These are phyloP conservation scores for Lactarius evosmus DNA, from an alignment of 768 basidiomycete species.

Conservation along the genomic window DNA sequence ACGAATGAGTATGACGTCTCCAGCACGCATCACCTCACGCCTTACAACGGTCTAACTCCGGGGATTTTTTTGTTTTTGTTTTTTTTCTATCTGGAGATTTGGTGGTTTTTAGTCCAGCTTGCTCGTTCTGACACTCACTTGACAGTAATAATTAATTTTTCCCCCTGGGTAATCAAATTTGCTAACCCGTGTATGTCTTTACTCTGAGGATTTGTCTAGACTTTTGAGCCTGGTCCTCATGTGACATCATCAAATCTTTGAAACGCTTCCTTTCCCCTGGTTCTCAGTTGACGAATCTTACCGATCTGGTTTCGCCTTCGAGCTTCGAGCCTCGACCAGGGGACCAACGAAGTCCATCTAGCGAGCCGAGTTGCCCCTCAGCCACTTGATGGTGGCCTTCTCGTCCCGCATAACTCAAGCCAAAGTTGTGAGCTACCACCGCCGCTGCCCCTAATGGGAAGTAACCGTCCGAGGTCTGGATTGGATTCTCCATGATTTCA, in stretches of 20 bases:
- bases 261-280: neutral
- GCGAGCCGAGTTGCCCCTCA: neutral
- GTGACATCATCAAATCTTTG: neutral
- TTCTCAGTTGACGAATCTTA: neutral
- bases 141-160: neutral
- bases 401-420: neutral
- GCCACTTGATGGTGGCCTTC: neutral
- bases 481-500: neutral
- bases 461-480: neutral
- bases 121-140: neutral
- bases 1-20: conserved; percentile 10
- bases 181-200: too few relatives aligned
- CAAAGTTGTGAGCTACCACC: neutral
- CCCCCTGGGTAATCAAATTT: neutral
- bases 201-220: neutral
- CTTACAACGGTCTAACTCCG: conserved; percentile 7
- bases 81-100: conserved; percentile 3
- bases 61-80: conserved; percentile 1
- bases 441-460: neutral
- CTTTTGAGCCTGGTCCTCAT: neutral
- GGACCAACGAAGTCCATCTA: neutral
- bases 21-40: neutral
- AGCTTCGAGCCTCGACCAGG: conserved; percentile 2
- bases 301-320: neutral
- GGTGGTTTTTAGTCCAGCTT: neutral